These are phyloP conservation scores for Blakeslea trispora DNA, from an alignment of 371 early-diverging fungal genomes.

Conservation along the genomic window DNA sequence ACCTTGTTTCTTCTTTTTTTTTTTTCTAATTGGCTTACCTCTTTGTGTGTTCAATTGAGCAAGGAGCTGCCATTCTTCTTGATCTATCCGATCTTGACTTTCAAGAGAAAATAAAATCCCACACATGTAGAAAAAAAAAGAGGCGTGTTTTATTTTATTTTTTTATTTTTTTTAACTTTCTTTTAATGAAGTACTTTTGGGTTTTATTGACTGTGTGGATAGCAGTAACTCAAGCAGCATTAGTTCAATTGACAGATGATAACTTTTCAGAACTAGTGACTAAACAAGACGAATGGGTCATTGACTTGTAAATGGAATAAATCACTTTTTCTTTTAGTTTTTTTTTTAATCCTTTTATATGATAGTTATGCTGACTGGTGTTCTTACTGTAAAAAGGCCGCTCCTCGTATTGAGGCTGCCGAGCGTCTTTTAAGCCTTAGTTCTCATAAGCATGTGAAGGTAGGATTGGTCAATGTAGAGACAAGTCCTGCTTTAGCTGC, in stretches of 20 bases:
- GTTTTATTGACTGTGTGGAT: slow-evolving; percentile 9
- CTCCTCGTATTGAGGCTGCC: slow-evolving; percentile 33
- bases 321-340: neutral
- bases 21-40: slow-evolving; percentile 37
- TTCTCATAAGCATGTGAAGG: slow-evolving; percentile 21
- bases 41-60: slow-evolving; percentile 43
- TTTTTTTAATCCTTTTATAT: neutral
- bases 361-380: slow-evolving; percentile 56
- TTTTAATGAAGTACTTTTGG: slow-evolving; percentile 8
- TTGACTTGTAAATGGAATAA: slow-evolving; percentile 44
- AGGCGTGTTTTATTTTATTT: no score
- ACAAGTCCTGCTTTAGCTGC: slow-evolving; percentile 44
- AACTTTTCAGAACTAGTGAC: slow-evolving; percentile 34
- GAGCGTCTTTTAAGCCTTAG: slow-evolving; percentile 24
- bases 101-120: slow-evolving; percentile 43
- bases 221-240: slow-evolving; percentile 17
- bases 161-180: neutral
- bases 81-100: slow-evolving; percentile 2
- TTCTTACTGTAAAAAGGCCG: slow-evolving; percentile 41
- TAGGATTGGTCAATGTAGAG: slow-evolving; percentile 44
- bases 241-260: slow-evolving; percentile 39
- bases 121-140: slow-evolving; percentile 30
- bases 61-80: slow-evolving; percentile 37
- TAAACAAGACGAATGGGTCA: slow-evolving; percentile 40
- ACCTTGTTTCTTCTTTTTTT: no score